phyloP scores from a whole-genome alignment of 108 stramenopile species.

The Nannochloropsis granulata region DNA sequence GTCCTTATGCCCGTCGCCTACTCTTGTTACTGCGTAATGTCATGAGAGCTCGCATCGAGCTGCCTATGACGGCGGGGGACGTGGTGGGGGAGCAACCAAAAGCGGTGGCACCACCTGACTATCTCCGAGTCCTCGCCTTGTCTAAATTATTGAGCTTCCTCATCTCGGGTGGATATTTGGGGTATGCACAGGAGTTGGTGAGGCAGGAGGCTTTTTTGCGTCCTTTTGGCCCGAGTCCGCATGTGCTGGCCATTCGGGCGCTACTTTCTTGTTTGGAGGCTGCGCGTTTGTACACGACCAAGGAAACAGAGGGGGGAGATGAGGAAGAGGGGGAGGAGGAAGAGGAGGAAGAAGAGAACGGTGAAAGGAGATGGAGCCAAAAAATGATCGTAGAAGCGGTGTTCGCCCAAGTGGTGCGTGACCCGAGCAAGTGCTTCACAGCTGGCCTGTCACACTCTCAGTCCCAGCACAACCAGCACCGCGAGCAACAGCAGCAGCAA shows the following conservation, averaged over 20 bases:
- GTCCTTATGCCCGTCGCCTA: background rate
- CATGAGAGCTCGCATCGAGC: background rate
- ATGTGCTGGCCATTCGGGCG: background rate
- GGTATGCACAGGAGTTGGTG: background rate
- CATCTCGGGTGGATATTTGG: background rate
- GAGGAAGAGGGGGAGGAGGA: too few relatives aligned
- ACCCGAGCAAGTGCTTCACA: background rate
- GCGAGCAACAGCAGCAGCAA: background rate
- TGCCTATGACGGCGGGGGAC: background rate
- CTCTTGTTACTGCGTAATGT: background rate
- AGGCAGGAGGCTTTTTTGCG: background rate
- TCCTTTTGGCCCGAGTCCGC: background rate
- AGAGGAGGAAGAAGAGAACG: too few relatives aligned
- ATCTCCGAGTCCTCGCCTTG: background rate
- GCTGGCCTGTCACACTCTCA: background rate
- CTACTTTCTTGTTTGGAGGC: background rate
- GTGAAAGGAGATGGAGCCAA: too few relatives aligned
- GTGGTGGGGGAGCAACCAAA: background rate
- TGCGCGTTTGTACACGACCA: background rate
- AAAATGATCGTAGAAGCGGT: background rate
- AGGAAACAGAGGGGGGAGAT: background rate
- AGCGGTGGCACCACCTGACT: background rate
- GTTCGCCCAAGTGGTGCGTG: background rate
- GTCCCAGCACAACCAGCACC: too few relatives aligned
- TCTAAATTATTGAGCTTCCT: background rate